Base-by-base conservation (phyloP, 495 filamentous ascomycete species). In the Chaetomium cochliodes region DNA sequence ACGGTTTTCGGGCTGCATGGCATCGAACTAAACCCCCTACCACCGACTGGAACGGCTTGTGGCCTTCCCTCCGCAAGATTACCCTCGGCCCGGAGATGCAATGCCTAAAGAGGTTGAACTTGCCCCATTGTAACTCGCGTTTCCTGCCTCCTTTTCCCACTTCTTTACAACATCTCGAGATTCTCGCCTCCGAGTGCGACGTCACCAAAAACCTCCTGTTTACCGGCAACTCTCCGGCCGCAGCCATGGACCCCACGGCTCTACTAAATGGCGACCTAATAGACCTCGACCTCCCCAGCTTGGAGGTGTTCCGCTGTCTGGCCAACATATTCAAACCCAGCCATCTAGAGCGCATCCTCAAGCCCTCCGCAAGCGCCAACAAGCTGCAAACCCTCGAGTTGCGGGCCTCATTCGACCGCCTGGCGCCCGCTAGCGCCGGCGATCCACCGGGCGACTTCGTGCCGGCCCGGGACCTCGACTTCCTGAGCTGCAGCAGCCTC, bases 311-410 rank as follows among this genome's bases (percentile, higher is more conserved):
- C 20, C 67, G 69, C 18, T 73, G 63, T 55, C 30, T 50, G 15
- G 11, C 58, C 26, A 25, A 51, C 5, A 30, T 69, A 23, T 26
- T 69, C 37, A 0, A 26, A 0, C 33, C 61, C 18, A 3, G 9
- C 18, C 50, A 65, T 15, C 60, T 74, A 20, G 46, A 39, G 28
- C 23, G 33, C 2, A 9, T 66, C 6, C 51, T 72, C 11, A 59
- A 15, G 5, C 55, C 65, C n/a, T 51, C 71, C 2, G 53, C 52
- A 1, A 15, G 39, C 18, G 61, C 51, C 28, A 64, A 60, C 41
- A 65, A 20, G 0, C 69, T 75, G 0, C 44, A 66, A 66, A 62
- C 65, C 18, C 67, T 75, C 50, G 71, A 75, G 28, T 54, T 73
- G 9, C 23, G 56, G 2, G 37, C 25, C 30, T 5, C 33, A 5